Base-by-base conservation (phyloP, 208 protist genomes). In the Histomonas meleagridis region DNA sequence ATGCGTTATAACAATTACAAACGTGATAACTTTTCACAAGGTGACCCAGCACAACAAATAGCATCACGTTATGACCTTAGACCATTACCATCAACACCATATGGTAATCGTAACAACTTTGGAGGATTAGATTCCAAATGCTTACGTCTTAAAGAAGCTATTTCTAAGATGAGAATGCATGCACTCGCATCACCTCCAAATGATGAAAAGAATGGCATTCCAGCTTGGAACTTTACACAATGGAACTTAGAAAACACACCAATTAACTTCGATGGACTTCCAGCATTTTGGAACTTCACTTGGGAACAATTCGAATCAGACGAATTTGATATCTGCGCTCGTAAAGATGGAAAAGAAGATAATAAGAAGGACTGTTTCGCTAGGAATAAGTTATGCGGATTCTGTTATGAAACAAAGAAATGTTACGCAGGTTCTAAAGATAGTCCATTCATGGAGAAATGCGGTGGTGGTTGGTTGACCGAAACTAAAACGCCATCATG, bases 21-120 rank as follows among this genome's bases (percentile, higher is more conserved):
- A 26, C 40, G 76, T 16, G 76, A 86, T 49, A 9, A 9, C 23
- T 55, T 40, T 35, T 86, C 76, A 55, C 76, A 86, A 49, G 76
- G 76, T 48, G 76, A 86, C 28, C 76, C 76, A 86, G 76, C 76
- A 18, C 76, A 86, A 55, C 76, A 86, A 46, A 86, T 86, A 18
- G n/a, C 35, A 16, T 86, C 76, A 18, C 9, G 76, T 35, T 86
- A 86, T n/a, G 76, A 86, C 46, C 76, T 55, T 10, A 12, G 76
- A n/a, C 46, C 40, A 86, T 40, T 7, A 3, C 9, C 7, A 32
- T 26, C 32, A 12, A 86, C 76, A 51, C 76, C 76, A 86, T 86
- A 86, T 46, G 76, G 76, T 38, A 46, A 0, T 16, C 7, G 76
- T 7, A 86, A 86, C 35, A 86, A 86, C 28, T 86, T 86, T n/a